Evolutionary conservation across 768 basidiomycete genomes (phyloP).

Genomic region (Leccinellum luteum): DNA sequence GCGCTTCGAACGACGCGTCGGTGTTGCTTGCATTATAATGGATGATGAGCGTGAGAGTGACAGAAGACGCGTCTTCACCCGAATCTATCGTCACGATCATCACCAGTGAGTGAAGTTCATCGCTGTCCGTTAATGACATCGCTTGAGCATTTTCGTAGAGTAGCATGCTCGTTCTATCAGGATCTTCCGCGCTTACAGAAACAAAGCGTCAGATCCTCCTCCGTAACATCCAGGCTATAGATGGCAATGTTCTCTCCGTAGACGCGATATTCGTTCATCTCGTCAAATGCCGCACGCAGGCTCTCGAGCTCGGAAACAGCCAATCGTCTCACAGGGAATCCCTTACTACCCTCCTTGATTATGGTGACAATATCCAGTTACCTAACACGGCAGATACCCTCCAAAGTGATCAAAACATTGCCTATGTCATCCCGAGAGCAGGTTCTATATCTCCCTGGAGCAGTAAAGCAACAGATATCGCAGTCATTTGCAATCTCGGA

Average conservation of each 20-base stretch:
- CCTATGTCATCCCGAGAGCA: conserved; percentile 77
- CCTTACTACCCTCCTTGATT: conserved; percentile 72
- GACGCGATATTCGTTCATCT: conserved; percentile 89
- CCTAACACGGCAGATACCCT: conserved; percentile 39
- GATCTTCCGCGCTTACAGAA: conserved; percentile 71
- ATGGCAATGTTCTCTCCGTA: conserved; percentile 57
- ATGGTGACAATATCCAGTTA: conserved; percentile 74
- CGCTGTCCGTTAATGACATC: not conserved
- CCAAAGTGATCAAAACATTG: conserved; percentile 39
- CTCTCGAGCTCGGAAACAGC: conserved; percentile 44
- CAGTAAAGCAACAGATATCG: conserved; percentile 97
- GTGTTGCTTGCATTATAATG: conserved; percentile 22
- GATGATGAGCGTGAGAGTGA: not conserved
- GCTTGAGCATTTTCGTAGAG: conserved; percentile 6
- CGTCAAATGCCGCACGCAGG: conserved; percentile 55
- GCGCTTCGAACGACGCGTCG: conserved; percentile 38
- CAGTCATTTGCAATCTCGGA: conserved; percentile 79
- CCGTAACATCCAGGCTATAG: conserved; percentile 49
- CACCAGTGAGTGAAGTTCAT: conserved; percentile 16
- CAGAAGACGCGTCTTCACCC: not conserved
- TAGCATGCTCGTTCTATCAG: conserved; percentile 76
- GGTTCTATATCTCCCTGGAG: conserved; percentile 99
- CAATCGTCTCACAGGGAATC: conserved; percentile 47
- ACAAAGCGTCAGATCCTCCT: conserved; percentile 71
- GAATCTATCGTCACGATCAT: conserved; percentile 7